Base-by-base conservation (phyloP, 352 stramenopile genomes). In the Phytophthora quininea region DNA sequence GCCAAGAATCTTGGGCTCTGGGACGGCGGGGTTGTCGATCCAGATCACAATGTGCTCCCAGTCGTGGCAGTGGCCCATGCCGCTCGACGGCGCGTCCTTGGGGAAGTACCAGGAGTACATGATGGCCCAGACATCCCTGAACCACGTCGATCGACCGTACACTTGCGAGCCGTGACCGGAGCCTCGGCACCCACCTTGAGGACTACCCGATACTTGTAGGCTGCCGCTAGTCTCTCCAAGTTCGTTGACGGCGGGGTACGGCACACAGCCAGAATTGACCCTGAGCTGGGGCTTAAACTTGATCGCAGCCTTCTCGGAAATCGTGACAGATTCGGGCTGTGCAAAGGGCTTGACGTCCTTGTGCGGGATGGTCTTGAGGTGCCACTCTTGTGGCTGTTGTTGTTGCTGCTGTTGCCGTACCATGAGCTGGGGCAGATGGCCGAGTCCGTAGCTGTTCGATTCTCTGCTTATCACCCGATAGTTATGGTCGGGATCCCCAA, bases 21-120 rank as follows among this genome's bases (percentile, higher is more conserved):
- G 30, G 1, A 53, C 37, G 27, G 54, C 58, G 2, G 66, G 71
- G 52, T 79, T 77, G 55, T 76, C 62, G 47, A 84, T 74, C 40
- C 69, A 84, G 37, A 84, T 62, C 1, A 81, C 60, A 29, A 79
- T 40, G 30, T 80, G 64, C 57, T 80, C 72, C 72, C 72, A 84
- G 58, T 80, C 69, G 49, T 84, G 76, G 10, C 76, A 69, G 64
- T 84, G 72, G 10, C 72, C 76, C 5, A 83, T 42, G 10, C 53
- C 29, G 11, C 64, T 55, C 10, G 54, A 71, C 30, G 71, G 71
- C 33, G 69, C 69, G 62, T 83, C 75, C 61, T 80, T 83, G 15
- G 75, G 69, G 54, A 83, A 80, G 65, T 83, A 83, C 71, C 71
- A 78, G 19, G 64, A 68, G 65, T 77, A 77, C 65, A 74, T 74